A percentile compares a stretch with the other conserved stretches of the same genome.
These are phyloP conservation scores for Cadophora malorum DNA, from an alignment of 2,329 filamentous ascomycete species.

Conservation along the genomic window DNA sequence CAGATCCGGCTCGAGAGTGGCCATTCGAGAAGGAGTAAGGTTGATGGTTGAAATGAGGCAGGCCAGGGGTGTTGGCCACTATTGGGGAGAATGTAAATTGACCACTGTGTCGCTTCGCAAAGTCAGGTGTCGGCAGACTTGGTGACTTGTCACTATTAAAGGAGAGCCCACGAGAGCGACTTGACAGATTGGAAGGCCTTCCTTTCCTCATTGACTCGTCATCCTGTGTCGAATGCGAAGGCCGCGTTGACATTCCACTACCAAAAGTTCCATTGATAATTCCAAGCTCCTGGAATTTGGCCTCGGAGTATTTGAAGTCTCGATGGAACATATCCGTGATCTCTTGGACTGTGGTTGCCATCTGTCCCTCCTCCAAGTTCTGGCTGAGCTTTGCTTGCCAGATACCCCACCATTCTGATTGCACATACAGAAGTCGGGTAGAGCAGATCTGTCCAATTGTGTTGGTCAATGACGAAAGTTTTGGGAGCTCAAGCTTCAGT, in stretches of 20 bases:
- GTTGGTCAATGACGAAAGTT: constrained; percentile 80
- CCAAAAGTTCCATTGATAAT: constrained; percentile 78
- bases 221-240: constrained; percentile 51
- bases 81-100: constrained; percentile 68
- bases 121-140: constrained; percentile 69
- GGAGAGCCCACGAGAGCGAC: constrained; percentile 64
- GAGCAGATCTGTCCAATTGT: constrained; percentile 84
- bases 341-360: constrained; percentile 71
- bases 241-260: constrained; percentile 29
- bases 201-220: constrained; percentile 41
- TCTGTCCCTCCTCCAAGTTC: constrained; percentile 69
- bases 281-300: constrained; percentile 71
- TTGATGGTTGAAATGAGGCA: constrained; percentile 63
- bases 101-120: constrained; percentile 68
- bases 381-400: constrained; percentile 84
- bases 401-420: constrained; percentile 80
- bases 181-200: constrained; percentile 43
- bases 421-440: constrained; percentile 82
- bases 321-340: constrained; percentile 79
- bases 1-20: constrained; percentile 63
- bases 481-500: constrained; percentile 88
- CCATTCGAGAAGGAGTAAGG: constrained; percentile 55
- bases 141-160: constrained; percentile 68
- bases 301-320: constrained; percentile 79
- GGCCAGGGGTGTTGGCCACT: constrained; percentile 51